Conservation (phyloP, 176 grass and related monocot species). For the Oryza nivara region DNA sequence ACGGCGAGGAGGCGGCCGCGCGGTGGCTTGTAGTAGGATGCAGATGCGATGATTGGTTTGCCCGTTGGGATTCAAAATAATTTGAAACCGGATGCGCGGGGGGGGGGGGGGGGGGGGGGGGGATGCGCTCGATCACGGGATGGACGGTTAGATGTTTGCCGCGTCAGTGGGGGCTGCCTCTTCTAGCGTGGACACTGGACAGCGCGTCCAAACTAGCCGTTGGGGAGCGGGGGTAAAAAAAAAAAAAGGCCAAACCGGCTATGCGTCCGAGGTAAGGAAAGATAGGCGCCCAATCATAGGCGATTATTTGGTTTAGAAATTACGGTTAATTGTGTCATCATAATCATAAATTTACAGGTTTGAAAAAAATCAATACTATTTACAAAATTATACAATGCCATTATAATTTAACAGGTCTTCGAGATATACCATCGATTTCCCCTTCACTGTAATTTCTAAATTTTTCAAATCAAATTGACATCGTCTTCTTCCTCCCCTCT, state of each 20-base stretch:
- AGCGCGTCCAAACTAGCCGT: constrained; percentile 29
- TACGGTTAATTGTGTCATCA: too few relatives aligned
- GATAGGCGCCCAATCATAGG: not conserved
- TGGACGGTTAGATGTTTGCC: not conserved
- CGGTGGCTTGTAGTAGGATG: not conserved
- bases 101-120: too few relatives aligned
- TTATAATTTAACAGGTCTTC: too few relatives aligned
- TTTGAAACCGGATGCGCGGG: constrained; percentile 38
- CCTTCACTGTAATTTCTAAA: too few relatives aligned
- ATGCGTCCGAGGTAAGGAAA: not conserved
- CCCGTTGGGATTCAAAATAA: constrained; percentile 48
- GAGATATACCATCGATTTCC: too few relatives aligned
- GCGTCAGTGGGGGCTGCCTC: not conserved
- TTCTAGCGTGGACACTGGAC: too few relatives aligned
- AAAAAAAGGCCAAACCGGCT: not conserved
- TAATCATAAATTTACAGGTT: too few relatives aligned
- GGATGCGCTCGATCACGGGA: not conserved
- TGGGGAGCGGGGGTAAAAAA: not conserved
- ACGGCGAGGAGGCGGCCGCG: not conserved
- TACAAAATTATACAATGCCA: too few relatives aligned
- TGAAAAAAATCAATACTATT: too few relatives aligned
- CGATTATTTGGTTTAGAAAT: too few relatives aligned
- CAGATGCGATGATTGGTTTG: not conserved
- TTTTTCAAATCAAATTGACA: too few relatives aligned
- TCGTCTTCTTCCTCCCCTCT: too few relatives aligned